Percentiles rank a stretch among this genome's conserved stretches.
Conservation (phyloP, 495 filamentous ascomycete genomes). For the Podospora appendiculata region DNA sequence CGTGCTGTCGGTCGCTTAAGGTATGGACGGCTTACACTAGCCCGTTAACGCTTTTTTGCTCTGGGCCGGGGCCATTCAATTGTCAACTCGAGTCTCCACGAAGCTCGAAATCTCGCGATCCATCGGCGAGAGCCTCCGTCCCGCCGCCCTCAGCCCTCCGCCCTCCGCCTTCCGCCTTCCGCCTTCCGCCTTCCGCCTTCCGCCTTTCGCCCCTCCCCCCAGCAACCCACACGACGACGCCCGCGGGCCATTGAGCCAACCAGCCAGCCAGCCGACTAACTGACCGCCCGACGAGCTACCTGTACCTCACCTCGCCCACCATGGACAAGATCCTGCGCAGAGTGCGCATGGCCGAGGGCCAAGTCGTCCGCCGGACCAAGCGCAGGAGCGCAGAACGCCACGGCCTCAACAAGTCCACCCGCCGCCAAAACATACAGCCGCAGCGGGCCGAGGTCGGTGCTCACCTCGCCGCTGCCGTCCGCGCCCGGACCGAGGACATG, state of each 20-base stretch:
- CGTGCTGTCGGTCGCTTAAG: too few species aligned
- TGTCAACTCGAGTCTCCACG: too few species aligned
- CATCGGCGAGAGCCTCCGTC: too few species aligned
- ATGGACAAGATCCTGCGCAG: conserved; percentile 75
- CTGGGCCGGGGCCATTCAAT: too few species aligned
- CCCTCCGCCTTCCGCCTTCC: not conserved
- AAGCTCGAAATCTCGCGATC: too few species aligned
- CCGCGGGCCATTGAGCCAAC: not conserved
- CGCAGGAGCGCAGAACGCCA: conserved; percentile 20
- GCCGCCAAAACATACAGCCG: conserved; percentile 8
- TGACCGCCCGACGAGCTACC: not conserved
- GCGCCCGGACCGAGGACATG: conserved; percentile 57
- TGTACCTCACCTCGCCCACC: not conserved
- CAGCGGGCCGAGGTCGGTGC: not conserved
- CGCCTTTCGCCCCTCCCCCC: too few species aligned
- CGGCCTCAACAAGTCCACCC: conserved; percentile 26
- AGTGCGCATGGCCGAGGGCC: conserved; percentile 57
- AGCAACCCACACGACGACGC: too few species aligned
- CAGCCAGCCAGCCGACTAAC: not conserved
- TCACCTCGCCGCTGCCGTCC: conserved; percentile 21
- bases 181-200: too few species aligned
- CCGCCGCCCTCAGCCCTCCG: not conserved
- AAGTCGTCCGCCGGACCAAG: conserved; percentile 45
- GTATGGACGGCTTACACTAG: too few species aligned
- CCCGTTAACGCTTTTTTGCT: too few species aligned